Percentiles rank a stretch among this genome's conserved stretches.
Evolutionary conservation across 306 rosid genomes (phyloP).

Genomic region (Sphenostylis stenocarpa): DNA sequence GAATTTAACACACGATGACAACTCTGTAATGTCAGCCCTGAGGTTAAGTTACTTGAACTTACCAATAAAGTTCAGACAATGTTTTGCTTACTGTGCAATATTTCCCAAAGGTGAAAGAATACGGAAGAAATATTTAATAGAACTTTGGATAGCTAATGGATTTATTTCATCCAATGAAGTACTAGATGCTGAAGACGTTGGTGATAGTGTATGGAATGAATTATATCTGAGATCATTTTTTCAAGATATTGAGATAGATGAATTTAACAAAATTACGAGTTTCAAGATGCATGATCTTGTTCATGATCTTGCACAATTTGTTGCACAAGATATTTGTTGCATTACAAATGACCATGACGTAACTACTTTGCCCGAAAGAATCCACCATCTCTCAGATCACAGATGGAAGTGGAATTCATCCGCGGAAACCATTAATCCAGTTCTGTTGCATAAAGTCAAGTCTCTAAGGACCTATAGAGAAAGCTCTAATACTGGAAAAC

Average conservation of each 20-base stretch:
- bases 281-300: no score
- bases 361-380: background rate
- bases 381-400: slow-evolving; percentile 13
- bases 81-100: slow-evolving; percentile 34
- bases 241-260: no score
- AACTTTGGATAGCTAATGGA: no score
- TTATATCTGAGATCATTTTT: no score
- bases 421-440: background rate
- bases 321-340: no score
- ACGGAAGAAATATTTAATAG: background rate
- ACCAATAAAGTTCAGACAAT: slow-evolving; percentile 7
- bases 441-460: background rate
- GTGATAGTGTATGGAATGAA: no score
- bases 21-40: slow-evolving; percentile 11
- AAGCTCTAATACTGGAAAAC: background rate
- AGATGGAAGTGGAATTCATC: background rate
- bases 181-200: no score
- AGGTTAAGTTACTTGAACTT: slow-evolving; percentile 26
- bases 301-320: no score
- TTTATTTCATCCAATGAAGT: no score
- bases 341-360: background rate
- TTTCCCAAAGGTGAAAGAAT: slow-evolving; percentile 13
- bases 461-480: background rate
- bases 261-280: no score
- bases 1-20: background rate